phyloP scores from a whole-genome alignment of 495 filamentous ascomycete species.

The Amphirosellinia nigrospora region DNA sequence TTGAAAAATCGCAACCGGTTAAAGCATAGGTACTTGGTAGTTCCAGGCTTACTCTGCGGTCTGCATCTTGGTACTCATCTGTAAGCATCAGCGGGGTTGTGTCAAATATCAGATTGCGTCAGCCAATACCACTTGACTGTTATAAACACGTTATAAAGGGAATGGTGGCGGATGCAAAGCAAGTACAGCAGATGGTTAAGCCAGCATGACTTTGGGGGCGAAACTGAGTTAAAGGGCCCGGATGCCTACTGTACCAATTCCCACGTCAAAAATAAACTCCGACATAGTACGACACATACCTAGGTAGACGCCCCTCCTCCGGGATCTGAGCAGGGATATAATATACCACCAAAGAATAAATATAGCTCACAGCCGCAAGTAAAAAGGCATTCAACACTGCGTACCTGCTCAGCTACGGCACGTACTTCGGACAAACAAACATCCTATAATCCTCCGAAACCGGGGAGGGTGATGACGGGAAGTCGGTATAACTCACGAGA shows the following conservation, averaged over 20 bases:
- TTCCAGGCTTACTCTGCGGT: background rate
- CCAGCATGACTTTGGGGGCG: background rate
- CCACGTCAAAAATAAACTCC: background rate
- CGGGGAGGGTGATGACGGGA: background rate
- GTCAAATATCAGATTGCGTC: background rate
- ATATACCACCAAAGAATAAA: constrained; percentile 3
- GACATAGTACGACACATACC: too few species aligned
- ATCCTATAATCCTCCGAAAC: background rate
- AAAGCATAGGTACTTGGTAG: too few species aligned
- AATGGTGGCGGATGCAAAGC: background rate
- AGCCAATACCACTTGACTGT: background rate
- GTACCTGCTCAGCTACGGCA: too few species aligned
- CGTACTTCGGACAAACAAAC: background rate
- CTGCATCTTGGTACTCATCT: background rate
- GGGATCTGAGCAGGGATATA: constrained; percentile 1
- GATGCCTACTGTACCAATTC: background rate
- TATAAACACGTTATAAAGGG: background rate
- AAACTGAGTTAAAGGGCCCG: background rate
- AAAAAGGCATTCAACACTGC: background rate
- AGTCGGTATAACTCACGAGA: background rate
- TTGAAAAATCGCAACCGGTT: background rate
- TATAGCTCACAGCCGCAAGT: background rate
- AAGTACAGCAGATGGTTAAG: background rate
- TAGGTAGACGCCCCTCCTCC: background rate
- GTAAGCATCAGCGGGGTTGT: background rate